Percentiles rank a stretch among this genome's conserved stretches.
phyloP scores from a whole-genome alignment of 345 rosid species.

The Triadica sebifera region DNA sequence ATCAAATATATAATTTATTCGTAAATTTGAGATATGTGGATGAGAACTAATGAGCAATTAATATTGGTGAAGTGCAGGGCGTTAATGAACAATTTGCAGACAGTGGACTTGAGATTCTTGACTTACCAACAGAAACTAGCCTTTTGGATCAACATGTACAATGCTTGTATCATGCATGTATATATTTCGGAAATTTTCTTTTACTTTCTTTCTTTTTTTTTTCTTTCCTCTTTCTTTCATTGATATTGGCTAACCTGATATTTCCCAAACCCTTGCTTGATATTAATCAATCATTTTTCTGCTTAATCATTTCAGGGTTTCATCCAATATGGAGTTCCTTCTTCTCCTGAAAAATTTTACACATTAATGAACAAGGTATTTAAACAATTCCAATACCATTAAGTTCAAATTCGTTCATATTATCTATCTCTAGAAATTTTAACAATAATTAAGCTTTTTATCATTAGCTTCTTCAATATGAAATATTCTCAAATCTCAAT shows the following conservation, averaged over 20 bases:
- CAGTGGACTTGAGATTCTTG: constrained; percentile 60
- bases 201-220: neutral
- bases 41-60: too few species aligned
- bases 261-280: too few species aligned
- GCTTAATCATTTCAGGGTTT: constrained; percentile 52
- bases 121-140: constrained; percentile 78
- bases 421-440: too few species aligned
- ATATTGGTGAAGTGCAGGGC: constrained; percentile 44
- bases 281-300: neutral
- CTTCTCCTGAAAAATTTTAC: constrained; percentile 61
- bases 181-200: constrained; percentile 28
- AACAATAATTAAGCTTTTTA: neutral
- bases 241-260: neutral
- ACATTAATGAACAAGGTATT: constrained; percentile 60
- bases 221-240: neutral
- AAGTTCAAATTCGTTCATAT: neutral
- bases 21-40: neutral
- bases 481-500: neutral
- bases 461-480: neutral
- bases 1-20: too few species aligned
- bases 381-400: neutral
- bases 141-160: constrained; percentile 98
- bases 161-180: constrained; percentile 98
- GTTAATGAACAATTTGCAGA: constrained; percentile 68
- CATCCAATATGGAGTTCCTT: constrained; percentile 84